These are phyloP conservation scores for Cladophialophora carrionii DNA, from an alignment of 2,329 filamentous ascomycete genomes.

Conservation along the genomic window DNA sequence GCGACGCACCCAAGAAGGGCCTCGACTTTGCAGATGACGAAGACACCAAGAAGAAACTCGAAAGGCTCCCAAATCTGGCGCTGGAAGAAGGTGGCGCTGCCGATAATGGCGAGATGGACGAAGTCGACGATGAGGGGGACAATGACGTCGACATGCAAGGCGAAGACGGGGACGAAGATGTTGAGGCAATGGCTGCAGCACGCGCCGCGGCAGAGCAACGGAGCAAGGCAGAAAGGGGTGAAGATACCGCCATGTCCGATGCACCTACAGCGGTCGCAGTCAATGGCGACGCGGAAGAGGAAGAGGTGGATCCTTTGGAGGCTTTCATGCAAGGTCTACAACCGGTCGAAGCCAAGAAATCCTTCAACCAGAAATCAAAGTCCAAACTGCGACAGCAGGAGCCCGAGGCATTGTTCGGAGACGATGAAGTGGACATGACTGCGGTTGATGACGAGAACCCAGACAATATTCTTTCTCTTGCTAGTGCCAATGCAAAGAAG, in stretches of 20 bases:
- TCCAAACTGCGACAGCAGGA: conserved; percentile 62
- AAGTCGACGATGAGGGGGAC: conserved; percentile 64
- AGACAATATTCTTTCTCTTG: conserved; percentile 66
- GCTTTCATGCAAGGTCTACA: conserved; percentile 86
- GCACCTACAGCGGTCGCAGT: conserved; percentile 45
- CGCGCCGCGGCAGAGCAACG: conserved; percentile 84
- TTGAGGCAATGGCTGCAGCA: conserved; percentile 81
- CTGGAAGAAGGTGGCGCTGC: conserved; percentile 55
- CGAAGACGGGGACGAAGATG: conserved; percentile 82
- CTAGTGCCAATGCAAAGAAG: conserved; percentile 45
- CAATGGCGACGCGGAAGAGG: conserved; percentile 62
- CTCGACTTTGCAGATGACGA: conserved; percentile 89
- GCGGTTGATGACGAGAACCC: conserved; percentile 64
- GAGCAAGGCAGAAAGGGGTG: conserved; percentile 45
- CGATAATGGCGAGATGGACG: conserved; percentile 63
- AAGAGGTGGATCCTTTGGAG: conserved; percentile 85
- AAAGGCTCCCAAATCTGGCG: conserved; percentile 80
- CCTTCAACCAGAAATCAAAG: conserved; percentile 44
- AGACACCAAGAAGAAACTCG: conserved; percentile 81
- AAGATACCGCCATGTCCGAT: conserved; percentile 44
- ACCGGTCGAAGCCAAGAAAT: conserved; percentile 48
- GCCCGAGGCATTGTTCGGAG: conserved; percentile 82
- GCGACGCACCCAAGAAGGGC: conserved; percentile 73
- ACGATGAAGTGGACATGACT: conserved; percentile 70
- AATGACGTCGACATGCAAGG: conserved; percentile 76